These are phyloP conservation scores for Mycena galopus DNA, from an alignment of 768 basidiomycete species.

Conservation along the genomic window DNA sequence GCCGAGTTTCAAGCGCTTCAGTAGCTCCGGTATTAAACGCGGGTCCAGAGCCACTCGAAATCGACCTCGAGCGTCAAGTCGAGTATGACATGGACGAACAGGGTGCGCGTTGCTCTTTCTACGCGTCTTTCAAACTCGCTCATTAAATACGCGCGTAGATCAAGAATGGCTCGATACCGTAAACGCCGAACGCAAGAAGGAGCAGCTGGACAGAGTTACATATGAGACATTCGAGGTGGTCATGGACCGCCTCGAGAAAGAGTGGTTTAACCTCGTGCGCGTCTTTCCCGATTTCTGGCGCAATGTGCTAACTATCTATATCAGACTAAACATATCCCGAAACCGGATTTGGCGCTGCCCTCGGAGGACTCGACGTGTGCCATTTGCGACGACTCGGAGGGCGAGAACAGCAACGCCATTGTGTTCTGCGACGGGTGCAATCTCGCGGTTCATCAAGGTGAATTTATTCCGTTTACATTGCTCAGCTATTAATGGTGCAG, in stretches of 20 bases:
- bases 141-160: constrained; percentile 61
- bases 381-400: constrained; percentile 98
- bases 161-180: constrained; percentile 93
- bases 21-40: constrained; percentile 23
- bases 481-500: constrained; percentile 56
- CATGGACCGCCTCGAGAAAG: constrained; percentile 98
- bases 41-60: constrained; percentile 86
- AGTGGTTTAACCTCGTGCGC: constrained; percentile 95
- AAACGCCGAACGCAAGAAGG: constrained; percentile 86
- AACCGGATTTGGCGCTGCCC: constrained; percentile 87
- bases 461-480: constrained; percentile 33
- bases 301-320: constrained; percentile 1
- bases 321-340: constrained; percentile 91
- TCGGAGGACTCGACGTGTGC: constrained; percentile 97
- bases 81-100: constrained; percentile 99
- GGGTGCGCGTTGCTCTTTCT: constrained; percentile 59
- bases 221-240: constrained; percentile 95
- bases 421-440: constrained; percentile 99
- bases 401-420: constrained; percentile 98
- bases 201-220: constrained; percentile 75
- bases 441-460: constrained; percentile 98
- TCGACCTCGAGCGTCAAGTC: constrained; percentile 91
- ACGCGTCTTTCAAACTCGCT: constrained; percentile 17
- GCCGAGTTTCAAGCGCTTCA: neutral
- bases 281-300: constrained; percentile 9